phyloP scores from a whole-genome alignment of 2,329 filamentous ascomycete species.

The Paraphaeosphaeria sporulosa region DNA sequence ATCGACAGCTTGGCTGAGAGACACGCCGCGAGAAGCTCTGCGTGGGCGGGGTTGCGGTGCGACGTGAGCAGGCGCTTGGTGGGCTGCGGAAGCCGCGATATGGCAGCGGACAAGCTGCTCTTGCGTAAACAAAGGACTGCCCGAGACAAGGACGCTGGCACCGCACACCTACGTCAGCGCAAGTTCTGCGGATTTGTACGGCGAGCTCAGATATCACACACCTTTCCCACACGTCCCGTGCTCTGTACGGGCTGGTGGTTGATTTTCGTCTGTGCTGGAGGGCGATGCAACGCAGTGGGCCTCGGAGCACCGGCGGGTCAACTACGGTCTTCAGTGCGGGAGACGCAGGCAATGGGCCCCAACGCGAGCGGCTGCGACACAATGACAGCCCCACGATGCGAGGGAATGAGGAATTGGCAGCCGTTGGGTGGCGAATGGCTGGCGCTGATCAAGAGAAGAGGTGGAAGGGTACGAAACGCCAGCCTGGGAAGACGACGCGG shows the following conservation, averaged over 20 bases:
- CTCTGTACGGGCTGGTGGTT: not conserved
- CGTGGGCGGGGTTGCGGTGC: slow-evolving; percentile 15
- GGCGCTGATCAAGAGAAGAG: slow-evolving; percentile 16
- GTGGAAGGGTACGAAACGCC: slow-evolving; percentile 19
- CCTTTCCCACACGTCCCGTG: slow-evolving; percentile 23
- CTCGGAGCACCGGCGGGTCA: slow-evolving; percentile 26
- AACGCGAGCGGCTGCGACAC: slow-evolving; percentile 13
- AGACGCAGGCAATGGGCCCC: slow-evolving; percentile 19
- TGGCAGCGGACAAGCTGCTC: slow-evolving; percentile 24
- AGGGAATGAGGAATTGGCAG: slow-evolving; percentile 23
- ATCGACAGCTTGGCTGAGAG: slow-evolving; percentile 14
- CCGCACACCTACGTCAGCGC: slow-evolving; percentile 34
- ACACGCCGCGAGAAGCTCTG: slow-evolving; percentile 11
- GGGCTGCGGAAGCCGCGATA: slow-evolving; percentile 14
- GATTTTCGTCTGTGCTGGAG: slow-evolving; percentile 1
- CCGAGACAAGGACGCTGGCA: slow-evolving; percentile 30
- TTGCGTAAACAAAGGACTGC: slow-evolving; percentile 33
- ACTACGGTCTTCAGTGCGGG: slow-evolving; percentile 21
- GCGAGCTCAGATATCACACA: slow-evolving; percentile 20
- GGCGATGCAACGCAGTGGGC: slow-evolving; percentile 16
- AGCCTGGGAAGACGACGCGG: slow-evolving; percentile 18
- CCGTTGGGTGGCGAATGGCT: slow-evolving; percentile 18
- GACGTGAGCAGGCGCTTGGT: slow-evolving; percentile 10
- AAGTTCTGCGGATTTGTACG: slow-evolving; percentile 4
- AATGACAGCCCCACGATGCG: slow-evolving; percentile 10